Evolutionary conservation across 192 early-diverging fungal species (phyloP), one percentile per base, ranked within the genome.

Genomic region (Thamnidium elegans): DNA sequence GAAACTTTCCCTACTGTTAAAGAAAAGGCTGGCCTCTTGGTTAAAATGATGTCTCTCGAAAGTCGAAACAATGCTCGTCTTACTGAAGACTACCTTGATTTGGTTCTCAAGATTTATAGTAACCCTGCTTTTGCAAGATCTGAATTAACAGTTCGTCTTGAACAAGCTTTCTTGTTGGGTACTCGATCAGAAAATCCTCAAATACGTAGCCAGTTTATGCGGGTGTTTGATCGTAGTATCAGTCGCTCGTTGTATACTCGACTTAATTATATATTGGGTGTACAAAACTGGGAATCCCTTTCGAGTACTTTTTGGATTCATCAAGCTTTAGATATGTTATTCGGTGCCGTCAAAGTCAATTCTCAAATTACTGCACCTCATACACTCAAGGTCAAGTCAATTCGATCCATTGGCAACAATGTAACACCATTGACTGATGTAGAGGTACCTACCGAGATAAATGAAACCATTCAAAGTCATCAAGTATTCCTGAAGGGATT

Each of bases 281-380:
- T 92, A 10, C 98, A 99, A 72, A 97, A 92, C 63, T 99, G 98
- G 98, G 95, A 97, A 52, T 88, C 79, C 55, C 81, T 99, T 10
- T 81, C 85, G 0, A 76, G 79, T 47, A 84, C 87, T 13, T 99
- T 95, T 67, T 99, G 95, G 95, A 78, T 98, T 32, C 89, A 91
- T 58, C 96, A 98, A 60, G 92, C 94, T 0, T 65, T 95, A 30
- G 93, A 95, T 63, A 71, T 99, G 13, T 67, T 99, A 9, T 65
- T 98, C 56, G 91, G 93, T 14, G 81, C 83, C 0, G 71, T 86
- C 8, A 79, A 76, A 65, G 66, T 73, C 45, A 72, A 73, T 3
- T 69, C 71, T 60, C 66, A 30, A 14, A 63, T 82, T 15, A 62
- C 68, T 2, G 56, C 78, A 30, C 62, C 73, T 17, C 70, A 78